Percentiles rank a stretch among this genome's conserved stretches.
phyloP scores from a whole-genome alignment of 106 monocot genomes.

The Cymbidium sinense region DNA sequence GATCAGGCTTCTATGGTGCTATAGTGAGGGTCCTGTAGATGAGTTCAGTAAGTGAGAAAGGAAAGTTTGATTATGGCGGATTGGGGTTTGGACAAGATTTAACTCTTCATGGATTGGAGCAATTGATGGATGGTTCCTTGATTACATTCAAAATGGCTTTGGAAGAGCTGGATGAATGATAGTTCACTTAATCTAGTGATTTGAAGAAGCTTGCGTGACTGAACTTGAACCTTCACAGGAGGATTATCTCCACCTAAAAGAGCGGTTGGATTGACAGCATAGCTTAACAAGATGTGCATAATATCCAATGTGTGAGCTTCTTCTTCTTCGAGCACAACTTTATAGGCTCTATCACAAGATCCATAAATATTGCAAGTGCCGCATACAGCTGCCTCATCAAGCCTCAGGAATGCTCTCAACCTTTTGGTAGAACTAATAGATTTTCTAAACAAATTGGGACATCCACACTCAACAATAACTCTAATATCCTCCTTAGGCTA shows the following conservation, averaged over 20 bases:
- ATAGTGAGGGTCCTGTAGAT: too few relatives aligned
- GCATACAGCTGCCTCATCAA: constrained; percentile 88
- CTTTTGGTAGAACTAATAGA: constrained; percentile 90
- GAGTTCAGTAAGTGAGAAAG: too few relatives aligned
- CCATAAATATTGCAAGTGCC: constrained; percentile 56
- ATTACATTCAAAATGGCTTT: constrained; percentile 17
- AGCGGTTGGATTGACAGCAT: constrained; percentile 49
- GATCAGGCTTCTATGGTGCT: too few relatives aligned
- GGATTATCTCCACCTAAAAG: constrained; percentile 26
- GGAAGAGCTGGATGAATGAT: constrained; percentile 48
- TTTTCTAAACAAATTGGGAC: constrained; percentile 75
- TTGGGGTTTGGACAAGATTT: too few relatives aligned
- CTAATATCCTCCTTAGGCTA: constrained; percentile 70
- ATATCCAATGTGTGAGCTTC: constrained; percentile 78
- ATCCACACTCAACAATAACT: constrained; percentile 67
- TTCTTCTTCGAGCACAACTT: constrained; percentile 40
- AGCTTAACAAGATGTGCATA: constrained; percentile 69
- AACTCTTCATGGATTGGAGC: too few relatives aligned
- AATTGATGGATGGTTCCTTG: constrained; percentile 19
- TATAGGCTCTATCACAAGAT: constrained; percentile 84
- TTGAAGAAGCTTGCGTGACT: constrained; percentile 65
- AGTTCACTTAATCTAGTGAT: constrained; percentile 74
- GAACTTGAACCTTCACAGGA: constrained; percentile 27
- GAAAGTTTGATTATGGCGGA: too few relatives aligned
- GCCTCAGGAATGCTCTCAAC: constrained; percentile 60